These are phyloP conservation scores for Didymella arachidicola DNA, from an alignment of 2,329 filamentous ascomycete genomes.

Conservation along the genomic window DNA sequence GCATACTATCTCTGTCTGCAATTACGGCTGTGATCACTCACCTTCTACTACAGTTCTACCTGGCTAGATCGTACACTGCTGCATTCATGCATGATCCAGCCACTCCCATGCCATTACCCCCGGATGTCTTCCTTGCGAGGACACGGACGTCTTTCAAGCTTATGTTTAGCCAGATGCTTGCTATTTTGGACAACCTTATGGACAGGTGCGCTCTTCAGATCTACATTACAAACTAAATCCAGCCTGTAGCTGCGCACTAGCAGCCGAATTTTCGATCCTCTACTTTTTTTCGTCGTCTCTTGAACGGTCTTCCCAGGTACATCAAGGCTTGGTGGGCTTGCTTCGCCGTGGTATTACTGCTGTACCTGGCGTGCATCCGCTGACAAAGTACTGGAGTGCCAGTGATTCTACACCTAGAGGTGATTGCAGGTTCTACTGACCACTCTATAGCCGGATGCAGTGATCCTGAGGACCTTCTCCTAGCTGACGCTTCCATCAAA, in stretches of 20 bases:
- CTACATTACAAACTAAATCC: too few species aligned
- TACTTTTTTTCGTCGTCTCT: neutral
- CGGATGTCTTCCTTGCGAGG: neutral
- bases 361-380: constrained; percentile 17
- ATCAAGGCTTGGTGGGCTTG: neutral
- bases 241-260: neutral
- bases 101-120: constrained; percentile 5
- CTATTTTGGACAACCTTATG: neutral
- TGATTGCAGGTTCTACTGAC: neutral
- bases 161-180: neutral
- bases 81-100: neutral
- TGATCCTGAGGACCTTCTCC: neutral
- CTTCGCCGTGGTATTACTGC: constrained; percentile 10
- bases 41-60: constrained; percentile 15
- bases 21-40: constrained; percentile 1
- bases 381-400: constrained; percentile 9
- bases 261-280: neutral
- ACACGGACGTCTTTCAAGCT: neutral
- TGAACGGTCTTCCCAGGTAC: neutral
- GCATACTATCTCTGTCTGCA: constrained; percentile 1
- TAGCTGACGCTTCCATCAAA: constrained; percentile 9
- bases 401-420: neutral
- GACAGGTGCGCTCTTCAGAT: neutral
- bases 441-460: neutral
- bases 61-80: constrained; percentile 6